phyloP scores from a whole-genome alignment of 164 flowering plant genomes.

The Cinnamomum micranthum region DNA sequence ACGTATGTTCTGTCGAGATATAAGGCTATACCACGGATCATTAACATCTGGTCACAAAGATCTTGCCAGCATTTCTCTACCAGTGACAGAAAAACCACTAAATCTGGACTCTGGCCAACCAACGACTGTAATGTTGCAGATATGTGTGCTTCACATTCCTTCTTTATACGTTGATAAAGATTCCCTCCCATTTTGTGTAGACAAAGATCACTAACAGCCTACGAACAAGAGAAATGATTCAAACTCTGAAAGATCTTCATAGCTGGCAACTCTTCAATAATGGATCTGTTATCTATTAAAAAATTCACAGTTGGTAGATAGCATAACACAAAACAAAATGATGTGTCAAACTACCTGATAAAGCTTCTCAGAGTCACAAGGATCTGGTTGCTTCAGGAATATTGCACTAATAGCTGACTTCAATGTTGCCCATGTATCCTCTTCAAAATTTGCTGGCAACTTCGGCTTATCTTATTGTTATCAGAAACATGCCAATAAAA shows the following conservation, averaged over 20 bases:
- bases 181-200: constrained; percentile 90
- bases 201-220: constrained; percentile 95
- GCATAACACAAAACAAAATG: not conserved
- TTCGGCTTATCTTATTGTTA: constrained; percentile 68
- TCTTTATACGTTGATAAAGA: constrained; percentile 80
- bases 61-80: constrained; percentile 98
- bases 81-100: constrained; percentile 82
- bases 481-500: constrained; percentile 10
- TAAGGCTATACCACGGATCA: constrained; percentile 97
- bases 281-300: not conserved
- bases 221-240: constrained; percentile 9
- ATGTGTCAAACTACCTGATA: constrained; percentile 54
- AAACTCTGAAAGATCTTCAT: constrained; percentile 1
- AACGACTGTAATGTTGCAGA: constrained; percentile 62
- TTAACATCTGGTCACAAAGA: constrained; percentile 91
- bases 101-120: constrained; percentile 95
- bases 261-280: not conserved
- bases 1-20: constrained; percentile 94
- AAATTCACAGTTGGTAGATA: not conserved
- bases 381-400: constrained; percentile 80
- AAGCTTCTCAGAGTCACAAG: constrained; percentile 83
- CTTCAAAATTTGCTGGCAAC: constrained; percentile 84
- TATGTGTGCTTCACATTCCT: constrained; percentile 83
- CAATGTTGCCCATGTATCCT: constrained; percentile 86
- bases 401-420: constrained; percentile 91